phyloP scores from a whole-genome alignment of 495 filamentous ascomycete species.

The Pyrenula massariospora region DNA sequence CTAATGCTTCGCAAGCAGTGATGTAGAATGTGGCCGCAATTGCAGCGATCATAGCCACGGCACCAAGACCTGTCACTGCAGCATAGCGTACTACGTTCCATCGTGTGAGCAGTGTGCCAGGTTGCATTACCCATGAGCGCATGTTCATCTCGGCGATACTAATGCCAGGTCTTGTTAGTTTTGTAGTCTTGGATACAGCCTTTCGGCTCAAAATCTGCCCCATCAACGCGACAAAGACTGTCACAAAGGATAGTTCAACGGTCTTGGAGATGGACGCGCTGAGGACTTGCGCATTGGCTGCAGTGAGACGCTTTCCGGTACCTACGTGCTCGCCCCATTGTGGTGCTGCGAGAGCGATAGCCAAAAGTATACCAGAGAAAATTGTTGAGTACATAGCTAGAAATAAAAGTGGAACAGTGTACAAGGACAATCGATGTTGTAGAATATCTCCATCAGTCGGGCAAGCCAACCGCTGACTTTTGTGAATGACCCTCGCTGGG shows the following conservation, averaged over 20 bases:
- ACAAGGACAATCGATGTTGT: slow-evolving; percentile 34
- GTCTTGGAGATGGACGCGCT: slow-evolving; percentile 57
- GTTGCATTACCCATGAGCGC: slow-evolving; percentile 49
- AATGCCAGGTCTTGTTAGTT: slow-evolving; percentile 28
- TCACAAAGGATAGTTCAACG: slow-evolving; percentile 66
- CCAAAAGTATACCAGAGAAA: slow-evolving; percentile 52
- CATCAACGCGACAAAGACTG: slow-evolving; percentile 61
- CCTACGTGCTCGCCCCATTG: slow-evolving; percentile 44
- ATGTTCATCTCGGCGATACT: slow-evolving; percentile 62
- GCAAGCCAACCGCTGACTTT: neutral
- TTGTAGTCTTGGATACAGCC: slow-evolving; percentile 35
- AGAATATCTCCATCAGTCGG: neutral
- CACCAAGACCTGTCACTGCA: slow-evolving; percentile 44
- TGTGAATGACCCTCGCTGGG: too few species aligned
- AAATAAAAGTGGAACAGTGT: slow-evolving; percentile 42
- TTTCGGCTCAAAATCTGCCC: slow-evolving; percentile 60
- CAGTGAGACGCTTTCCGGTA: slow-evolving; percentile 29
- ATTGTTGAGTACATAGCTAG: slow-evolving; percentile 56
- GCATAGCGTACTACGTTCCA: slow-evolving; percentile 50
- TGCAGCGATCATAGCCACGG: slow-evolving; percentile 43
- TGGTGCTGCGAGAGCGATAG: slow-evolving; percentile 44
- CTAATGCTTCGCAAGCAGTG: slow-evolving; percentile 57
- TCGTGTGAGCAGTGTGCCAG: slow-evolving; percentile 55
- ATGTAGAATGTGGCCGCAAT: slow-evolving; percentile 59
- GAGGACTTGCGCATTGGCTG: slow-evolving; percentile 47